These are phyloP conservation scores for Gossypium lobatum DNA, from an alignment of 441 rosid species.

Conservation along the genomic window DNA sequence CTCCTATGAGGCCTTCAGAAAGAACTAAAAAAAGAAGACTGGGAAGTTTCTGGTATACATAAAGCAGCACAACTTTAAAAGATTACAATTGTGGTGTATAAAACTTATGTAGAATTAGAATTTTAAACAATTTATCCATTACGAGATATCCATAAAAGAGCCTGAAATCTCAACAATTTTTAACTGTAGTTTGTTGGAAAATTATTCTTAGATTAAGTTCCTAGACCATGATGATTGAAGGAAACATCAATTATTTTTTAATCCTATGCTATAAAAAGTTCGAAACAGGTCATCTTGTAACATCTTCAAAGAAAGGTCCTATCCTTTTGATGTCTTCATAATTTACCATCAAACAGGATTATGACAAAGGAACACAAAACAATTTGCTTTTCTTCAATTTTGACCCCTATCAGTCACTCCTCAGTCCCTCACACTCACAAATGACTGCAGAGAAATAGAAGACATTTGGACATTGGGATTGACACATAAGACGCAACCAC, in stretches of 20 bases:
- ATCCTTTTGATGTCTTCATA: background rate
- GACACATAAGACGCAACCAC: background rate
- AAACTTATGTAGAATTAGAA: background rate
- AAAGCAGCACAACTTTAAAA: conserved; percentile 1
- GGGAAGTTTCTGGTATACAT: conserved; percentile 20
- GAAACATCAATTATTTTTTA: background rate
- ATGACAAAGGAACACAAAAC: background rate
- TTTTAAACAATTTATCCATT: background rate
- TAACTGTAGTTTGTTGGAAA: background rate
- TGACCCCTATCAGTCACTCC: background rate
- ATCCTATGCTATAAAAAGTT: background rate
- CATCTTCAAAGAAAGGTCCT: background rate
- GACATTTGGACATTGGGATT: background rate
- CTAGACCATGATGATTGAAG: background rate
- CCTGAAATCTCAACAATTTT: background rate
- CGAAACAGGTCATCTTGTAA: background rate
- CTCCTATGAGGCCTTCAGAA: conserved; percentile 35
- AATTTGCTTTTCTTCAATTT: background rate
- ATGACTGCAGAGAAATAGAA: background rate
- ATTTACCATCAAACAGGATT: background rate
- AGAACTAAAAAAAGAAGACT: conserved; percentile 29
- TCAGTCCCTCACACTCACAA: background rate
- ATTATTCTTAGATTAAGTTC: background rate
- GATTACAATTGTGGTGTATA: background rate
- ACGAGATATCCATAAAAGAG: background rate